Conservation (phyloP, 169 alveolate genomes). For the Besnoitia besnoiti region DNA sequence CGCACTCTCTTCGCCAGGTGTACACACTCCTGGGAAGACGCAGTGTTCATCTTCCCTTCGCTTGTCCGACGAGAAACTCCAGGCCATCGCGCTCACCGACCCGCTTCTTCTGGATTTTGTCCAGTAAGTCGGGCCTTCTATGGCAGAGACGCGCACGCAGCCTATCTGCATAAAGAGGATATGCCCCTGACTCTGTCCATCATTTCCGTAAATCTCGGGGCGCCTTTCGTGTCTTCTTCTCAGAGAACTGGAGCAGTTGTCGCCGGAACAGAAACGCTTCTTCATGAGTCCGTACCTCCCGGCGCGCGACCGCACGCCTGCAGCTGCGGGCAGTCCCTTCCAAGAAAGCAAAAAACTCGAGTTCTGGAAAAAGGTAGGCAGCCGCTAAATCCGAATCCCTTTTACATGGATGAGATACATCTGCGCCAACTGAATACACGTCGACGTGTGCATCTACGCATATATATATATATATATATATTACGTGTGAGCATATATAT, state of each 20-base stretch:
- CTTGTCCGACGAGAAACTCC: background rate
- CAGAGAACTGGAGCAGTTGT: background rate
- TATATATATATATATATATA: too few species aligned
- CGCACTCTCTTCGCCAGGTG: too few species aligned
- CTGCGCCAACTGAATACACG: background rate
- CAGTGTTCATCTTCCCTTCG: background rate
- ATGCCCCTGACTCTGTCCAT: too few species aligned
- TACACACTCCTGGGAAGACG: background rate
- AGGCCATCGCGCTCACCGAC: too few species aligned
- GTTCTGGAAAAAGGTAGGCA: background rate
- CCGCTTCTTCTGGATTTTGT: background rate
- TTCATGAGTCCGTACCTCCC: constrained; percentile 22
- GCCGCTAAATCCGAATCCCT: background rate
- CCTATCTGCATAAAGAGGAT: background rate
- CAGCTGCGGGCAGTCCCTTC: background rate
- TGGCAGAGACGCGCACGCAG: background rate
- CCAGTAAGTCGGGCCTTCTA: background rate
- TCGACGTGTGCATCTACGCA: background rate
- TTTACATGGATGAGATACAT: background rate
- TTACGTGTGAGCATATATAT: too few species aligned
- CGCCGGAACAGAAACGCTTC: background rate
- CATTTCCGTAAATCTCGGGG: background rate
- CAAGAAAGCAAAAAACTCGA: constrained; percentile 8
- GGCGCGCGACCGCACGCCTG: background rate
- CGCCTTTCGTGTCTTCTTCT: background rate